phyloP scores from a whole-genome alignment of 148 eudicot genomes.

The Beta vulgaris region DNA sequence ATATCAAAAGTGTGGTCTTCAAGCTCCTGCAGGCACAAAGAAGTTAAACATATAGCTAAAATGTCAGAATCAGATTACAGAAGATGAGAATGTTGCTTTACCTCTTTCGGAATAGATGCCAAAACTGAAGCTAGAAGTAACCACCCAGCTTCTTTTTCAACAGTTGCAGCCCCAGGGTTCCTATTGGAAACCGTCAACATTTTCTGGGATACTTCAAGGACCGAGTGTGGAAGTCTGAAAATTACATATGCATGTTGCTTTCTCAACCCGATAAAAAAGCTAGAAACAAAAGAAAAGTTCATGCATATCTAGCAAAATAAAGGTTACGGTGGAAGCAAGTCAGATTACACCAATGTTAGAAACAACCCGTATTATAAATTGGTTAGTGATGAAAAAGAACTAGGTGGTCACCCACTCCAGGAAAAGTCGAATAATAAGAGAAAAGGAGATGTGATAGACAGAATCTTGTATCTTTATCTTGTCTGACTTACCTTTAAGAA shows the following conservation, averaged over 20 bases:
- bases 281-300: neutral
- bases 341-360: neutral
- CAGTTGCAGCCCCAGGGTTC: conserved; percentile 65
- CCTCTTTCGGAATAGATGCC: conserved; percentile 92
- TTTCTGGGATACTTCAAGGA: conserved; percentile 87
- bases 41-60: conserved; percentile 20
- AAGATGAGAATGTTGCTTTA: conserved; percentile 26
- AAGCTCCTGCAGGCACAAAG: conserved; percentile 67
- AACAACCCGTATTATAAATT: neutral
- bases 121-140: conserved; percentile 76
- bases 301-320: conserved; percentile 5
- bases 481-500: neutral
- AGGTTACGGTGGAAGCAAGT: neutral
- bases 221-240: conserved; percentile 81
- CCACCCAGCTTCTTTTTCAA: conserved; percentile 95
- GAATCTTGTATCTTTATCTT: neutral
- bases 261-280: conserved; percentile 3
- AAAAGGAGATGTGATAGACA: neutral
- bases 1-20: conserved; percentile 94
- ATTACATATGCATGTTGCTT: conserved; percentile 21
- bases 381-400: neutral
- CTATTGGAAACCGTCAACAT: conserved; percentile 69
- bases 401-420: neutral
- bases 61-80: neutral
- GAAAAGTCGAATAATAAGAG: neutral